Base-by-base conservation (phyloP, 176 grass and related monocot genomes). In the Microstegium vimineum region DNA sequence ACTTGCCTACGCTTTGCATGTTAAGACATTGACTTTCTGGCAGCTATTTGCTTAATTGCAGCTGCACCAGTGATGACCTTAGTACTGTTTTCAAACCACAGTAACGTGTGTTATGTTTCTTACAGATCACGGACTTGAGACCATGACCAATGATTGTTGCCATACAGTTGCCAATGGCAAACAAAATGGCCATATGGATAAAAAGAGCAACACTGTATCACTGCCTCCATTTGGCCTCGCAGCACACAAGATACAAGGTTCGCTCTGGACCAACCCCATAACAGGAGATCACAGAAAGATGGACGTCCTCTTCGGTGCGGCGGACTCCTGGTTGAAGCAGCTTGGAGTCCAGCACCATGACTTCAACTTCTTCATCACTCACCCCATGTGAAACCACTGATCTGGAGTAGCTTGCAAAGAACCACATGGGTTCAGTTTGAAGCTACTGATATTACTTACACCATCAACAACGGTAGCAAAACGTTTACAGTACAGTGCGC, bases 331-430 rank as follows among this genome's bases (percentile, higher is more conserved):
- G 96, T 89, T 99, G 16, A 87, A 88, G 76, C 85, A 99, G 73
- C 83, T 99, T 23, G 87, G 85, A 78, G 91, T 90, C 28, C 78
- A 90, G 37, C 96, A 99, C 76, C 84, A 95, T 90, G 96, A 99
- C 76, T 99, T 94, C 85, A 90, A 81, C 70, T 99, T 90, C 78
- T 99, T 99, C 85, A 71, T 81, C 60, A 91, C 88, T 74, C 95
- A 98, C 74, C 51, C 88, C 40, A 83, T 83, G 80, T 87, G 80
- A 90, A 90, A 34, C 13, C 11, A 28, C 65, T 86, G 49, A 79
- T 68, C 30, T 27, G 38, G 73, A 77, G 36, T 66, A 38, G 49
- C 26, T 69, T 82, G 78, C 30, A 82, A 62, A 82, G 56, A 72
- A 78, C 35, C 25, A 31, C 65, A 59, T 83, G 86, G 67, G 60